phyloP scores from a whole-genome alignment of 2,329 filamentous ascomycete species.

The Botrytis paeoniae region DNA sequence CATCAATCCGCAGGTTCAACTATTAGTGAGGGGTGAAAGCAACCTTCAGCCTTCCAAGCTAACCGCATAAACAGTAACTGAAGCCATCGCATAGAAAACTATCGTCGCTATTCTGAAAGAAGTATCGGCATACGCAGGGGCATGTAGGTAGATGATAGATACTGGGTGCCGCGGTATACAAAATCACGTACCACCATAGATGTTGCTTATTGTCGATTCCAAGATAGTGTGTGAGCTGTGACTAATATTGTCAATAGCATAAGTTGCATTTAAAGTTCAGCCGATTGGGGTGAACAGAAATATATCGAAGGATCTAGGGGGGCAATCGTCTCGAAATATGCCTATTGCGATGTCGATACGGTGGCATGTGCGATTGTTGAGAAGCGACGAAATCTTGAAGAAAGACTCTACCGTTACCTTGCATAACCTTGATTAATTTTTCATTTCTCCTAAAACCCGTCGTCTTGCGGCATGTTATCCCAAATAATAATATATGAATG shows the following conservation, averaged over 20 bases:
- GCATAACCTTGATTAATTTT: neutral
- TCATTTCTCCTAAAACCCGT: neutral
- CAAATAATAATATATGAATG: neutral
- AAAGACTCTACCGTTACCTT: neutral
- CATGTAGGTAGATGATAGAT: constrained; percentile 3
- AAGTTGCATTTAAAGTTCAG: neutral
- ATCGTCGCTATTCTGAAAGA: constrained; percentile 3
- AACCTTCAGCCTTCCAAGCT: neutral
- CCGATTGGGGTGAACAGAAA: neutral
- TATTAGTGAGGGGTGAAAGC: constrained; percentile 13
- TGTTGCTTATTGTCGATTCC: constrained; percentile 7
- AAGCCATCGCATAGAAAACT: constrained; percentile 1
- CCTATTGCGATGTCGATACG: constrained; percentile 6
- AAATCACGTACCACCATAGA: constrained; percentile 6
- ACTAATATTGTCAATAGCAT: neutral
- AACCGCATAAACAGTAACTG: neutral
- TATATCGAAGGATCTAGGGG: neutral
- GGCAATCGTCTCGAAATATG: constrained; percentile 4
- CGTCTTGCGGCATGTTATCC: neutral
- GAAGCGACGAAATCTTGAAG: neutral
- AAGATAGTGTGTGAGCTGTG: neutral
- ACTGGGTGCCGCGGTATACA: neutral
- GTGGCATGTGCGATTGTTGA: constrained; percentile 12
- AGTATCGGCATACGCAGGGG: neutral
- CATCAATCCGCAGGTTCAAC: constrained; percentile 8